Conservation (phyloP, 2,329 filamentous ascomycete genomes). For the Botrytis medusae region DNA sequence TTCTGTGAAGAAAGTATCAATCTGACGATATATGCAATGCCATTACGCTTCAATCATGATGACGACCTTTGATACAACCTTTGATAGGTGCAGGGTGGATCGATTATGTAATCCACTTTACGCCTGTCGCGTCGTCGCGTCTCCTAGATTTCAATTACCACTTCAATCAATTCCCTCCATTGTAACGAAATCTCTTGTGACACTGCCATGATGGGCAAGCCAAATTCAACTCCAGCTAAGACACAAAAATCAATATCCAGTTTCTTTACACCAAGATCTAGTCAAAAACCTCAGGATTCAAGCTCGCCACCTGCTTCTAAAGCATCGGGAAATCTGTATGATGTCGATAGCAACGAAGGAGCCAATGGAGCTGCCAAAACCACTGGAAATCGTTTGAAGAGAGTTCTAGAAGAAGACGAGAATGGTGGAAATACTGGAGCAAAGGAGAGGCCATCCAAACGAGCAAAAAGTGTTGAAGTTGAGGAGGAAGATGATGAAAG, state of each 20-base stretch:
- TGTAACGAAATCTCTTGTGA: not conserved
- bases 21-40: not conserved
- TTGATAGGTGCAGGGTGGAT: not conserved
- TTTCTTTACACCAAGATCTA: slow-evolving; percentile 69
- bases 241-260: slow-evolving; percentile 82
- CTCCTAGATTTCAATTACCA: not conserved
- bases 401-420: slow-evolving; percentile 50
- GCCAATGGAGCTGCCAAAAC: slow-evolving; percentile 20
- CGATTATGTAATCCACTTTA: slow-evolving; percentile 22
- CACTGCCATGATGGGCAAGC: slow-evolving; percentile 31
- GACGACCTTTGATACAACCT: not conserved
- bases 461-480: slow-evolving; percentile 42
- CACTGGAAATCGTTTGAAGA: slow-evolving; percentile 44
- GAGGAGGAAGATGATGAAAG: slow-evolving; percentile 43
- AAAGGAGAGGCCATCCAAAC: slow-evolving; percentile 46
- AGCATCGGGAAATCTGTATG: slow-evolving; percentile 29
- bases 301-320: slow-evolving; percentile 37
- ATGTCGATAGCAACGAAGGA: slow-evolving; percentile 37
- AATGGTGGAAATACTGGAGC: slow-evolving; percentile 47
- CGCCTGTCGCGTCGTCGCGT: slow-evolving; percentile 19
- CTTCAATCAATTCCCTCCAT: not conserved
- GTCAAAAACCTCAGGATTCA: slow-evolving; percentile 26
- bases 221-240: slow-evolving; percentile 30
- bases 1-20: not conserved
- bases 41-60: not conserved